Percentiles rank a stretch among this genome's conserved stretches.
phyloP scores from a whole-genome alignment of 768 basidiomycete species.

The Rhodosporidiobolus sp. region DNA sequence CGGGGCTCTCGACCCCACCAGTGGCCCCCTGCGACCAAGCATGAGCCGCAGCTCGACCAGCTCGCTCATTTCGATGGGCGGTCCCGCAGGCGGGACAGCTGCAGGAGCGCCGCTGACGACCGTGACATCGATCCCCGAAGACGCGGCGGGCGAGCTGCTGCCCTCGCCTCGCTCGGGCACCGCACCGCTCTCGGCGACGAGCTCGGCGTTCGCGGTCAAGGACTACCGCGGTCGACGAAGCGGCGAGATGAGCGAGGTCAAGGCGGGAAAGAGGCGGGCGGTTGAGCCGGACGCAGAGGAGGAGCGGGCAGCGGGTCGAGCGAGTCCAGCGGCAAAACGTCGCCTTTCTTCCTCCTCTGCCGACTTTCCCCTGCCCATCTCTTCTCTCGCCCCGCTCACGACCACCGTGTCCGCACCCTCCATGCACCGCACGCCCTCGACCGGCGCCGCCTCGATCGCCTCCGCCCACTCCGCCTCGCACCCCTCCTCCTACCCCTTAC shows the following conservation, averaged over 20 bases:
- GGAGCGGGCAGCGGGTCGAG: neutral
- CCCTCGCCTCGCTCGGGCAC: no score
- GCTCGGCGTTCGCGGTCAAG: neutral
- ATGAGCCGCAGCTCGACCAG: neutral
- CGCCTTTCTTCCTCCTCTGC: neutral
- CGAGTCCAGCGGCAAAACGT: neutral
- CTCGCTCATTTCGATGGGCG: neutral
- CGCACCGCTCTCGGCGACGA: neutral
- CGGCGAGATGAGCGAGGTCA: neutral
- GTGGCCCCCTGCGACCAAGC: neutral
- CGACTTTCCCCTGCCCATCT: constrained; percentile 5
- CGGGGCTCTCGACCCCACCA: no score
- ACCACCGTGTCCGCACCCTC: neutral
- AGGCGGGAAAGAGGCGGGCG: neutral
- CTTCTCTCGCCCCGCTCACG: neutral
- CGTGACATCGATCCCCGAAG: neutral
- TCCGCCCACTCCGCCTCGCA: constrained; percentile 12
- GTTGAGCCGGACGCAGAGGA: neutral
- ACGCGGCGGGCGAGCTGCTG: neutral
- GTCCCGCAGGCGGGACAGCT: neutral
- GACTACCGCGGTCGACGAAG: neutral
- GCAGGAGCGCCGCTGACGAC: neutral
- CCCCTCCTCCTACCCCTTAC: neutral
- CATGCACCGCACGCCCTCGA: constrained; percentile 19
- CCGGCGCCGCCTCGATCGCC: constrained; percentile 21